Percentiles rank a stretch among this genome's conserved stretches.
phyloP scores from a whole-genome alignment of 805 yeast genomes.

The Yamadazyma phyllophila region DNA sequence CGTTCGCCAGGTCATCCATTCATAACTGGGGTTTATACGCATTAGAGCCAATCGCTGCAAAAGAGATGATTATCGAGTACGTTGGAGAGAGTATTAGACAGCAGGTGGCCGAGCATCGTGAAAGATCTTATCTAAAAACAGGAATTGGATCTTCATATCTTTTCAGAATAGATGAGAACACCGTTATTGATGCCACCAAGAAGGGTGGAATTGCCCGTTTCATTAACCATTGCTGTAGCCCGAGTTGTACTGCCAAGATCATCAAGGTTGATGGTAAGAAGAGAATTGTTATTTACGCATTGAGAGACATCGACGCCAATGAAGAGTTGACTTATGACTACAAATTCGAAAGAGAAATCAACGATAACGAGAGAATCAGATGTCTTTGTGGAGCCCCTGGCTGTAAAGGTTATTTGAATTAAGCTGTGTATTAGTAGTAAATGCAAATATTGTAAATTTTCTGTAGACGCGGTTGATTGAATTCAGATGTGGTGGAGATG shows the following conservation, averaged over 20 bases:
- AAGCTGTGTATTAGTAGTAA: conserved; percentile 7
- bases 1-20: conserved; percentile 95
- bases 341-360: conserved; percentile 88
- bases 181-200: conserved; percentile 96
- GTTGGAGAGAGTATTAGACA: conserved; percentile 94
- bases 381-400: conserved; percentile 95
- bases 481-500: neutral
- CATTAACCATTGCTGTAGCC: conserved; percentile 95
- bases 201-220: conserved; percentile 97
- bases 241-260: conserved; percentile 95
- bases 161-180: conserved; percentile 88
- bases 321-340: conserved; percentile 95
- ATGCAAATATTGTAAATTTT: conserved; percentile 1
- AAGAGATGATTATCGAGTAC: conserved; percentile 96
- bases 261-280: conserved; percentile 92
- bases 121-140: conserved; percentile 74
- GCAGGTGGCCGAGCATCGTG: conserved; percentile 91
- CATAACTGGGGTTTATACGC: conserved; percentile 99
- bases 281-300: conserved; percentile 91
- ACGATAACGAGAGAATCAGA: conserved; percentile 81
- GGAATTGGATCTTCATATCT: conserved; percentile 96
- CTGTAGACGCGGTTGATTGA: neutral
- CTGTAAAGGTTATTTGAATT: conserved; percentile 90
- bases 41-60: conserved; percentile 89
- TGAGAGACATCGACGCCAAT: conserved; percentile 81